phyloP scores from a whole-genome alignment of 352 stramenopile species.

The Phytophthora idaei region DNA sequence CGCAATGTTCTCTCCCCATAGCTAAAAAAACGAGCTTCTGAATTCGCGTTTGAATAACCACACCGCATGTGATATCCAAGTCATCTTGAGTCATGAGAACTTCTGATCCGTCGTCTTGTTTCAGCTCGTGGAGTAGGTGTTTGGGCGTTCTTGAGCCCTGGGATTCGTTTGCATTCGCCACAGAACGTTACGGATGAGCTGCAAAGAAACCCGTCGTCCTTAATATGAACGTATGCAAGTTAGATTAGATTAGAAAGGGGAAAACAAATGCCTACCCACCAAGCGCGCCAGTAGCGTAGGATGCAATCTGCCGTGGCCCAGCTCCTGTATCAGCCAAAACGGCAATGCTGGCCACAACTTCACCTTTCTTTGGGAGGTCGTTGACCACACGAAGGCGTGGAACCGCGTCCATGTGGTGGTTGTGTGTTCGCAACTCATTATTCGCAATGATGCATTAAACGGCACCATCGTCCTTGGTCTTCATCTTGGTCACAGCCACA shows the following conservation, averaged over 20 bases:
- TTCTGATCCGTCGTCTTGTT: constrained; percentile 4
- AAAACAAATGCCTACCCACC: background rate
- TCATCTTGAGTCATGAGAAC: constrained; percentile 14
- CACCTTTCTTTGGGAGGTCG: background rate
- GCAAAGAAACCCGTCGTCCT: constrained; percentile 2
- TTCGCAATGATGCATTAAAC: too few species aligned
- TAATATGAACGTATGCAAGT: background rate
- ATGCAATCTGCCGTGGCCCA: background rate
- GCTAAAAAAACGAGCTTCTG: background rate
- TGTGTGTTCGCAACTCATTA: too few species aligned
- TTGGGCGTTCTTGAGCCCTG: constrained; percentile 8
- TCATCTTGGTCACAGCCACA: too few species aligned
- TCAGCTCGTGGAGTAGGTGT: constrained; percentile 2
- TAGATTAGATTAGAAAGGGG: background rate
- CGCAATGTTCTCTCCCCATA: background rate
- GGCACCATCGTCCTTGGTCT: too few species aligned
- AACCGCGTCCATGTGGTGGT: too few species aligned
- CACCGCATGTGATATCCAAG: constrained; percentile 8
- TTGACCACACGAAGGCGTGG: too few species aligned
- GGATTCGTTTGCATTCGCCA: background rate
- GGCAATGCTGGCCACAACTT: background rate
- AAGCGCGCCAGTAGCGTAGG: background rate
- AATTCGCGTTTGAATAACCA: background rate
- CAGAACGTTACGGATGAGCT: constrained; percentile 9
- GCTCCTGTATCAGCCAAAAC: constrained; percentile 4